Conservation (phyloP, 2,329 filamentous ascomycete genomes). For the Plectosphaerella sp. region DNA sequence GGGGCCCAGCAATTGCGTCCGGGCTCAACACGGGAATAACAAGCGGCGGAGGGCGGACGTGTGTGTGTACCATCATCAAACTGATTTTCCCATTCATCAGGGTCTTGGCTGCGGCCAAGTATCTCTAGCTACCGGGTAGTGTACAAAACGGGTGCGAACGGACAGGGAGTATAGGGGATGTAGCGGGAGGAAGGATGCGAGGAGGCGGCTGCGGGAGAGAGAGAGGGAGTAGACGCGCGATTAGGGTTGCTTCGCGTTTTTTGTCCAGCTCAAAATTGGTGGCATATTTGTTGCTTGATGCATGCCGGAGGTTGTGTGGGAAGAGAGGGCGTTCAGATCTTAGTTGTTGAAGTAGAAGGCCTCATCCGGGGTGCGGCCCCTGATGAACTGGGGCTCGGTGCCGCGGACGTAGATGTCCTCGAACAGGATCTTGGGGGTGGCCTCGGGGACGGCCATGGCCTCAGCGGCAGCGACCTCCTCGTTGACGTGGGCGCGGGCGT, state of each 20-base stretch:
- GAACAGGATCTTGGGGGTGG: constrained; percentile 77
- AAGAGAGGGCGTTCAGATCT: constrained; percentile 1
- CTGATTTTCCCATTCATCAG: background rate
- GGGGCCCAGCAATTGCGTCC: no score
- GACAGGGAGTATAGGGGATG: background rate
- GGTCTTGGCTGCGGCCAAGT: background rate
- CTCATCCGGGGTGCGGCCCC: constrained; percentile 86
- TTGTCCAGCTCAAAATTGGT: no score
- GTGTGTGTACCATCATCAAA: background rate
- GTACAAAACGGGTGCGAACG: constrained; percentile 10
- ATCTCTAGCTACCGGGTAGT: constrained; percentile 15
- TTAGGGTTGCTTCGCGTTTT: constrained; percentile 1
- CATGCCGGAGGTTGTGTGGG: background rate
- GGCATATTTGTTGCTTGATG: background rate
- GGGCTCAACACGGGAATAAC: no score
- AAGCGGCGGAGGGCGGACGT: background rate
- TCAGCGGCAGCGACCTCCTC: constrained; percentile 88
- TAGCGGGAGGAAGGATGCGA: background rate
- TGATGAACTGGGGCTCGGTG: constrained; percentile 81
- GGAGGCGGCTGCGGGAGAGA: background rate
- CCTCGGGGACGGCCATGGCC: constrained; percentile 76
- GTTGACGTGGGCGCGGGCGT: constrained; percentile 80
- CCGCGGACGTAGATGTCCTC: constrained; percentile 95
- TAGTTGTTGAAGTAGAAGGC: constrained; percentile 79
- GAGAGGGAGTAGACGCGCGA: no score